Conservation (phyloP, 2,329 filamentous ascomycete species). For the Exophiala bonariae region DNA sequence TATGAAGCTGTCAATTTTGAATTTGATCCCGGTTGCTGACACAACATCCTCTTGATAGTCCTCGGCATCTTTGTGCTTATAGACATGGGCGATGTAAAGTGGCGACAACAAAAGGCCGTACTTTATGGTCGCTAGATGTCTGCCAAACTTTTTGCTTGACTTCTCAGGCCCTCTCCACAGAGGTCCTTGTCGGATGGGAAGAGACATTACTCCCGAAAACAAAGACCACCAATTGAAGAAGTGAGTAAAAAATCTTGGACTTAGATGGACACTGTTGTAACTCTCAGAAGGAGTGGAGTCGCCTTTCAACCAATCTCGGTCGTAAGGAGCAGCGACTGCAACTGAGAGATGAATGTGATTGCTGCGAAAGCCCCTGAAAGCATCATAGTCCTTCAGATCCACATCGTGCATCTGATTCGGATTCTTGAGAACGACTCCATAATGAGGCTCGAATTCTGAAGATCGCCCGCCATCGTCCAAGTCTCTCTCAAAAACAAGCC, state of each 20-base stretch:
- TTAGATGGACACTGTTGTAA: constrained; percentile 95
- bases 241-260: constrained; percentile 94
- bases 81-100: constrained; percentile 92
- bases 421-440: constrained; percentile 82
- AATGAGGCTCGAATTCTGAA: constrained; percentile 90
- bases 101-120: constrained; percentile 92
- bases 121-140: constrained; percentile 97
- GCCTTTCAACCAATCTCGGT: constrained; percentile 80
- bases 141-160: constrained; percentile 96
- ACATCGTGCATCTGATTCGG: constrained; percentile 68
- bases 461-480: constrained; percentile 70
- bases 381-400: constrained; percentile 68
- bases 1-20: constrained; percentile 95
- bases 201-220: constrained; percentile 90
- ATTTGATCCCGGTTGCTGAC: constrained; percentile 93
- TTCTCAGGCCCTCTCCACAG: constrained; percentile 93
- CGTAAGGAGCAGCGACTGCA: constrained; percentile 81
- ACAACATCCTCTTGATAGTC: constrained; percentile 77
- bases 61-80: constrained; percentile 96
- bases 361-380: constrained; percentile 94
- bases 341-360: constrained; percentile 95
- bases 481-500: constrained; percentile 88
- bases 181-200: constrained; percentile 87
- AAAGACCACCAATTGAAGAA: constrained; percentile 98
- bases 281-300: constrained; percentile 77